Conservation (phyloP, 176 grass and related monocot species). For the Guadua angustifolia region DNA sequence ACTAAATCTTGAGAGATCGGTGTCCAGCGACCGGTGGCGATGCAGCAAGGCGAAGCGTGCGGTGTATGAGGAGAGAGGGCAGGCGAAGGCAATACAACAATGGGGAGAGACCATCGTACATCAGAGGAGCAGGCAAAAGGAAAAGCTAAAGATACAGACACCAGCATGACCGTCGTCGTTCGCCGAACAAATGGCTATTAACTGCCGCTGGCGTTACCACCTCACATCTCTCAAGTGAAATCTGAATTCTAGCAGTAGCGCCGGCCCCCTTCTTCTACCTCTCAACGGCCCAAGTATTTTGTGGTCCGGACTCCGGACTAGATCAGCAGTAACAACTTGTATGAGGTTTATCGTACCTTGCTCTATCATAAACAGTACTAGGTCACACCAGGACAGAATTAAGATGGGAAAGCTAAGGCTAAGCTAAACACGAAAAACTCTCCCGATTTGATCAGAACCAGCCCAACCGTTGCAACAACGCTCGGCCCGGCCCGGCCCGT, state of each 20-base stretch:
- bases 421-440: neutral
- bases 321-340: neutral
- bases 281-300: neutral
- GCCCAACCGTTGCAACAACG: neutral
- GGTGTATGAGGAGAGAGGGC: too few species aligned
- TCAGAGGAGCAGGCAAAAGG: neutral
- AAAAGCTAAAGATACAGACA: neutral
- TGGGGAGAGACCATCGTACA: neutral
- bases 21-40: neutral
- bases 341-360: neutral
- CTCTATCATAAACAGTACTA: neutral
- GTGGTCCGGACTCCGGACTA: too few species aligned
- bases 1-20: neutral
- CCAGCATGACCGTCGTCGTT: neutral
- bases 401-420: neutral
- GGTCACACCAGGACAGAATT: neutral
- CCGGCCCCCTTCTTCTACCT: neutral
- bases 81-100: too few species aligned
- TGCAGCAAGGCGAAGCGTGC: too few species aligned
- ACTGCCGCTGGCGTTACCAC: neutral
- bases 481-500: too few species aligned
- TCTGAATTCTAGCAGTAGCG: neutral
- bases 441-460: neutral
- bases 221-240: neutral
- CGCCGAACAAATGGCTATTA: neutral